Percentiles rank a stretch among this genome's conserved stretches.
These are phyloP conservation scores for Adansonia grandidieri DNA, from an alignment of 441 rosid species.

Conservation along the genomic window DNA sequence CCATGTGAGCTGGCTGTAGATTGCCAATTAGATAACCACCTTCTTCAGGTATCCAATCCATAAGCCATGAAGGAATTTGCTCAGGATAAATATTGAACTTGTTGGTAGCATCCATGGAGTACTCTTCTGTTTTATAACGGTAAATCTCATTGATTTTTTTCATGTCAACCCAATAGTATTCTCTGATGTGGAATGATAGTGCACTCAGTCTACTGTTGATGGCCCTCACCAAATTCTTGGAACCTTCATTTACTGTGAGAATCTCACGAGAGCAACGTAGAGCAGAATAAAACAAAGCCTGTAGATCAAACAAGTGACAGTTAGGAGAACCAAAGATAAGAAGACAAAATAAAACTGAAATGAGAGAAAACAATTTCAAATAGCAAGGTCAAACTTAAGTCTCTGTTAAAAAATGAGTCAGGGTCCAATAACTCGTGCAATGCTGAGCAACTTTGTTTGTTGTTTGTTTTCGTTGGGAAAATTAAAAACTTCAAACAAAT, in stretches of 20 bases:
- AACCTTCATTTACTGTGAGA: conserved; percentile 72
- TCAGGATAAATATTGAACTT: conserved; percentile 96
- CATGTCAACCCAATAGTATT: conserved; percentile 92
- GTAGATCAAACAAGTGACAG: conserved; percentile 25
- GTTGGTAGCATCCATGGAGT: conserved; percentile 81
- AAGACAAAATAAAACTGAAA: background rate
- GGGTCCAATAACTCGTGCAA: background rate
- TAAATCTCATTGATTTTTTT: conserved; percentile 85
- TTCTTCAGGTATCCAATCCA: too few species aligned
- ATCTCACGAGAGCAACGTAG: conserved; percentile 83
- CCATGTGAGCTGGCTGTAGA: too few species aligned
- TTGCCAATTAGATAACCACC: too few species aligned
- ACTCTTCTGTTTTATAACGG: conserved; percentile 91
- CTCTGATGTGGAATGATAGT: conserved; percentile 85
- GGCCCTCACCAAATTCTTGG: conserved; percentile 75
- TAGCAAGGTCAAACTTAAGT: background rate
- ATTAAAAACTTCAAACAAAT: conserved; percentile 6
- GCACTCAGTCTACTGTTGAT: conserved; percentile 89
- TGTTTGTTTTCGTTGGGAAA: background rate
- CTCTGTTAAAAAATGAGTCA: background rate
- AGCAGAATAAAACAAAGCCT: conserved; percentile 89
- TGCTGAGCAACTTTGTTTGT: background rate
- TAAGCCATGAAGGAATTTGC: conserved; percentile 68
- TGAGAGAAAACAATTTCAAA: conserved; percentile 1
- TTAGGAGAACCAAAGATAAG: background rate